Conservation (phyloP, 495 filamentous ascomycete species). For the Alectoria sarmentosa region DNA sequence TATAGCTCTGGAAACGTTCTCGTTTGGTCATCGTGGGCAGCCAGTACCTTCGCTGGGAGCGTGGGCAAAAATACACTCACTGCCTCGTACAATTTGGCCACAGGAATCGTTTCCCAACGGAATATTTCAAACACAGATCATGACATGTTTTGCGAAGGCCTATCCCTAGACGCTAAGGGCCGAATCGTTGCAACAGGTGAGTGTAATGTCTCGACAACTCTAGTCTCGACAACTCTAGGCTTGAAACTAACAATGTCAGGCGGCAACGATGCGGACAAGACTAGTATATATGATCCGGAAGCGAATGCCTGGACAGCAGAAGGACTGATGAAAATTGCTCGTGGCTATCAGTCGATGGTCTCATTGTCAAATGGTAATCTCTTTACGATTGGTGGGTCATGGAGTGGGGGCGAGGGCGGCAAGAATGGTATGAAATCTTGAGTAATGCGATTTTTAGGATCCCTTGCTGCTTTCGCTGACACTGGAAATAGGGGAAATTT, state of each 20-base stretch:
- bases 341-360: slow-evolving; percentile 45
- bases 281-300: slow-evolving; percentile 40
- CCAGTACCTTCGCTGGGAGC: slow-evolving; percentile 33
- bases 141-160: slow-evolving; percentile 60
- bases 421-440: slow-evolving; percentile 25
- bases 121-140: slow-evolving; percentile 42
- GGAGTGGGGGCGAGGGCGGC: slow-evolving; percentile 38
- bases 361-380: slow-evolving; percentile 47
- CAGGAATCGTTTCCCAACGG: slow-evolving; percentile 32
- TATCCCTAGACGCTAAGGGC: slow-evolving; percentile 44
- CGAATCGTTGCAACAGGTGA: slow-evolving; percentile 50
- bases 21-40: slow-evolving; percentile 38
- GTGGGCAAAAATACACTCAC: slow-evolving; percentile 40
- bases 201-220: slow-evolving; percentile 27
- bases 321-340: slow-evolving; percentile 38
- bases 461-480: not conserved
- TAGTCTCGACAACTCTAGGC: slow-evolving; percentile 4
- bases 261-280: slow-evolving; percentile 23
- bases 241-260: not conserved
- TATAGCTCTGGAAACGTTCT: slow-evolving; percentile 36
- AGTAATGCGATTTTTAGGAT: slow-evolving; percentile 31
- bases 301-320: slow-evolving; percentile 21
- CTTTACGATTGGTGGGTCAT: slow-evolving; percentile 56
- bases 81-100: slow-evolving; percentile 36
- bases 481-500: slow-evolving; percentile 39